Evolutionary conservation across 2,329 filamentous ascomycete species (phyloP).

Genomic region (Arthrinium phaeospermum): DNA sequence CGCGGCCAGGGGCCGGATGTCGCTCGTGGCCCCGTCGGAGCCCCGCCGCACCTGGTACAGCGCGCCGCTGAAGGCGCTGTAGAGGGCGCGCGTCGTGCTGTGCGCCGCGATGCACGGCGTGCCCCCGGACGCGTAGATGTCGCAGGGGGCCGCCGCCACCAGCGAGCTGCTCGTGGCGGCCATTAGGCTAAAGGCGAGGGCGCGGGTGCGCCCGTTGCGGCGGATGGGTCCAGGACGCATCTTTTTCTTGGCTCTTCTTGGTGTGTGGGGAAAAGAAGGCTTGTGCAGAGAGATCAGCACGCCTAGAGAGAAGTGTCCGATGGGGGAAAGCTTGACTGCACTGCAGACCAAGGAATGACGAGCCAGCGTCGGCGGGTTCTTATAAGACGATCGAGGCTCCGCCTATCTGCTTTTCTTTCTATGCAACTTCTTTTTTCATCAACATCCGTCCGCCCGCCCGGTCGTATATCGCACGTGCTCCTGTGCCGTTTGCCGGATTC

Average conservation of each 20-base stretch:
- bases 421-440: too few species aligned
- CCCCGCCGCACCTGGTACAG: conserved; percentile 66
- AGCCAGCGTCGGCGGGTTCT: background rate
- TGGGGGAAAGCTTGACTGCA: background rate
- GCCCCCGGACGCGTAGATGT: conserved; percentile 62
- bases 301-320: background rate
- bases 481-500: background rate
- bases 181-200: background rate
- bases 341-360: background rate
- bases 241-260: background rate
- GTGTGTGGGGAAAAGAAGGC: background rate
- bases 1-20: conserved; percentile 57
- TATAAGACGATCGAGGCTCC: background rate
- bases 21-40: conserved; percentile 54
- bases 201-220: background rate
- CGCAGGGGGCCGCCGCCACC: conserved; percentile 62
- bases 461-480: background rate
- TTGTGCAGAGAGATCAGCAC: background rate
- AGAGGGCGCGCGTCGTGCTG: conserved; percentile 68
- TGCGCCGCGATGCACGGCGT: conserved; percentile 70
- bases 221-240: conserved; percentile 1
- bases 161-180: conserved; percentile 36
- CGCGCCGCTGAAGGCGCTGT: conserved; percentile 55
- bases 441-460: background rate
- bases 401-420: background rate